Conservation (phyloP, 2,329 filamentous ascomycete species). For the Talaromyces sp. region DNA sequence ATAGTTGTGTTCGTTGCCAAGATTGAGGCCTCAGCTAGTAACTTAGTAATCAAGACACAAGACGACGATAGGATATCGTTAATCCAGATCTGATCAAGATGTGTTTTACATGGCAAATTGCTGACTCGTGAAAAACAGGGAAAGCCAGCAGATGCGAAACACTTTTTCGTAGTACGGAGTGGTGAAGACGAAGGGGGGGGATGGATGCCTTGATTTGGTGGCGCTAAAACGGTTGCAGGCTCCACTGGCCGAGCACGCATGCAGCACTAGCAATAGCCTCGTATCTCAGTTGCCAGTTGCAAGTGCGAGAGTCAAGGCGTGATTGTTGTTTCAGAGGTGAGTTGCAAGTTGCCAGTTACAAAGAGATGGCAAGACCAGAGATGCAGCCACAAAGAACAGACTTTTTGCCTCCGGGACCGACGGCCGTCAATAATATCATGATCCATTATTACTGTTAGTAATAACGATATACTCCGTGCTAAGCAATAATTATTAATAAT, state of each 20-base stretch:
- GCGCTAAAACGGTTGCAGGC: neutral
- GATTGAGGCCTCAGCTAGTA: too few species aligned
- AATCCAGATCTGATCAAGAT: neutral
- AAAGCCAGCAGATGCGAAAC: neutral
- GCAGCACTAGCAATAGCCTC: neutral
- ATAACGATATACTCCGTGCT: too few species aligned
- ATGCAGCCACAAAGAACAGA: neutral
- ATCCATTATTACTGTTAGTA: too few species aligned
- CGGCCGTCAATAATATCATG: neutral
- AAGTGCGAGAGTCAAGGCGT: neutral
- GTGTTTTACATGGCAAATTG: neutral
- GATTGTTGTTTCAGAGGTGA: neutral
- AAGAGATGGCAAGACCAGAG: too few species aligned
- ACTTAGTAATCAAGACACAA: too few species aligned
- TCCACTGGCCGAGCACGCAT: neutral
- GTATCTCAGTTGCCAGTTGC: neutral
- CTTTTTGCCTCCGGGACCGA: neutral
- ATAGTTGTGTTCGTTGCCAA: too few species aligned
- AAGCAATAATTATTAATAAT: too few species aligned
- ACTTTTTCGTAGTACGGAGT: neutral
- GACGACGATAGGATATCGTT: neutral
- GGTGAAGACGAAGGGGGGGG: neutral
- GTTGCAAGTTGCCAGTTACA: too few species aligned
- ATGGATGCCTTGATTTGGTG: neutral
- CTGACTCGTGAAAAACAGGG: constrained; percentile 1